Conservation (phyloP, 2,329 filamentous ascomycete species). For the Colletotrichum theobromicola region DNA sequence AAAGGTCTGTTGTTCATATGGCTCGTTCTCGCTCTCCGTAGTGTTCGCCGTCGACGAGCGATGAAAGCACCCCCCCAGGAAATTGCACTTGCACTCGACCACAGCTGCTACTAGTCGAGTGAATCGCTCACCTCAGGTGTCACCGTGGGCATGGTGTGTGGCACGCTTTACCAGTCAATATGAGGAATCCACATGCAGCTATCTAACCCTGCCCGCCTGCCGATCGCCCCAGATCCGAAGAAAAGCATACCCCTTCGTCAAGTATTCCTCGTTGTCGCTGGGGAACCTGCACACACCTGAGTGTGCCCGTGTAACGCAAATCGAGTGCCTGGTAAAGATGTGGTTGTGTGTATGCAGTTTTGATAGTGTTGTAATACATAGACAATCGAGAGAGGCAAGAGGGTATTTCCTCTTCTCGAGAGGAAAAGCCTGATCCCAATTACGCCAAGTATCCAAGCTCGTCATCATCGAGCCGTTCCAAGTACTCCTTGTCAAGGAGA, state of each 20-base stretch:
- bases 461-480: conserved; percentile 93
- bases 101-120: not conserved
- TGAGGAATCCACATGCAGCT: conserved; percentile 16
- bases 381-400: conserved; percentile 9
- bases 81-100: too few species aligned
- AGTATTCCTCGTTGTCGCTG: conserved; percentile 14
- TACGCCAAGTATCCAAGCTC: conserved; percentile 94
- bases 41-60: too few species aligned
- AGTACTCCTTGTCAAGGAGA: conserved; percentile 96
- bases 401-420: conserved; percentile 19
- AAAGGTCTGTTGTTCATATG: not conserved
- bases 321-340: conserved; percentile 8
- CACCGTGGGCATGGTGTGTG: not conserved
- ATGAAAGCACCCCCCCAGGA: too few species aligned
- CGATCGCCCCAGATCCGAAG: conserved; percentile 10
- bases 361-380: conserved; percentile 20
- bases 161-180: not conserved
- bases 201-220: conserved; percentile 13
- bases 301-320: conserved; percentile 9
- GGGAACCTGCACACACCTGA: conserved; percentile 11
- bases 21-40: not conserved
- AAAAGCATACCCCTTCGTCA: conserved; percentile 2
- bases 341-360: conserved; percentile 19
- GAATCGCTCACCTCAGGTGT: not conserved
- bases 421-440: conserved; percentile 27